Base-by-base conservation (phyloP, 164 flowering plant species). In the Akebia trifoliata region DNA sequence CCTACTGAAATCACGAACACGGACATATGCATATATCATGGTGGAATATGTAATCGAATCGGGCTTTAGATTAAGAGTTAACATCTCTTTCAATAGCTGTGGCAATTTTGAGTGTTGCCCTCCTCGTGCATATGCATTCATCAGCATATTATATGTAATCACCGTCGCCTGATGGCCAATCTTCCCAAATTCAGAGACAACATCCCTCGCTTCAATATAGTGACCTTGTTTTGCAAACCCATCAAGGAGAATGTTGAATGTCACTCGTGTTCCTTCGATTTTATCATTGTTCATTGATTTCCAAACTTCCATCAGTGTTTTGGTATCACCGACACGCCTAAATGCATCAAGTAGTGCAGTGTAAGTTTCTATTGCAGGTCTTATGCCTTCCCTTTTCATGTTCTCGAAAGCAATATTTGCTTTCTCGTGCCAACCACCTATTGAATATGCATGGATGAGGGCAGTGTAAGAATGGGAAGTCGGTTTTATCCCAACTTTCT, bases 121-220 rank as follows among this genome's bases (percentile, higher is more conserved):
- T 66, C 96, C 98, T 42, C 96, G 74, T 35, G 93, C 98, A 75
- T 89, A 87, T 31, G 96, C 96, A 74, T 92, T 92, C 73, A 87
- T 85, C 63, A 89, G 73, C 91, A 92, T 89, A 61, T 92, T 92
- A 70, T 85, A 92, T 38, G 95, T 87, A 85, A 89, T 76, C 47
- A 92, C 81, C 11, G 90, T 83, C 50, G 95, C 93, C 35, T 70
- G 79, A 44, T 81, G 52, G 4, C 98, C 96, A 48, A 81, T 67
- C 74, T 73, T 89, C 56, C 84, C 88, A 63, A 83, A 89, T 63
- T 89, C 96, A 54, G 72, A 77, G 4, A 92, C 71, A 38, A 85
- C 91, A 62, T 92, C 98, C 58, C 94, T 79, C 34, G 95, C 95
- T 69, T 92, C 90, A 17, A 52, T 34, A 56, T 87, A 89, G 17